Conservation (phyloP, 331 rosid species). For the Pyracantha coccinea region DNA sequence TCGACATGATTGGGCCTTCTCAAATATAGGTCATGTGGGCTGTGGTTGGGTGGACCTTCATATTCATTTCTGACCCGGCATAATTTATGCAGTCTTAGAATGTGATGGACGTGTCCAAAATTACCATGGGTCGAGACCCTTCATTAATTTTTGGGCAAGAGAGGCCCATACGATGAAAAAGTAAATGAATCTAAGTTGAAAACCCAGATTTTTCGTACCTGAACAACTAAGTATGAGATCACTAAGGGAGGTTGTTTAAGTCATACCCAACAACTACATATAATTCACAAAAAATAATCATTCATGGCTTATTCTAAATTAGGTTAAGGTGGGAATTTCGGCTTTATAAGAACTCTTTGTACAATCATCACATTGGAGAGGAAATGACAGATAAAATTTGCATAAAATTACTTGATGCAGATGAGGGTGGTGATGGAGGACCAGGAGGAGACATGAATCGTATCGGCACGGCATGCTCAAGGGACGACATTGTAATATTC, state of each 20-base stretch:
- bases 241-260: no score
- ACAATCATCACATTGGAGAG: no score
- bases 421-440: conserved; percentile 6
- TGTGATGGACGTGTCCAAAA: not conserved
- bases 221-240: no score
- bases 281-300: no score
- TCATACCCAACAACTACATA: no score
- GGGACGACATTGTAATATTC: conserved; percentile 31
- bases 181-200: no score
- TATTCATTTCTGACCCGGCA: not conserved
- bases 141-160: not conserved
- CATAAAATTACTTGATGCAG: not conserved
- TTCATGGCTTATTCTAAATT: no score
- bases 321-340: no score
- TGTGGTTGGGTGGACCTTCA: not conserved
- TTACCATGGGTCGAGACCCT: not conserved
- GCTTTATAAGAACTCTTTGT: no score
- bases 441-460: conserved; percentile 15
- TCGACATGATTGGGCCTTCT: no score
- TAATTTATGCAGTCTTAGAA: not conserved
- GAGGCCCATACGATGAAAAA: not conserved
- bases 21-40: not conserved
- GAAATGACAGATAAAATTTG: no score
- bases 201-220: no score
- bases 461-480: conserved; percentile 34